phyloP scores from a whole-genome alignment of 345 rosid genomes.

The rapeseed (Brassica napus) region Da-Ae NC_063441.1:19460501-19461000 shows the following conservation, averaged over 20 bases:
- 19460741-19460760: not conserved
- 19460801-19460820: not conserved
- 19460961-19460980: not conserved
- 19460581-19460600: too few relatives aligned
- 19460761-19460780: too few relatives aligned
- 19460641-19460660: not conserved
- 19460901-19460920: not conserved
- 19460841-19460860: not conserved
- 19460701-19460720: not conserved
- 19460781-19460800: not conserved
- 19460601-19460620: not conserved
- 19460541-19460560: too few relatives aligned
- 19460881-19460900: not conserved
- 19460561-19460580: not conserved
- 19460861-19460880: not conserved
- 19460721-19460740: not conserved
- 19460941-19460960: not conserved
- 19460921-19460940: not conserved
- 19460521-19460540: too few relatives aligned
- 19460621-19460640: not conserved
- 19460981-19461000: not conserved
- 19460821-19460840: not conserved
- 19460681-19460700: not conserved
- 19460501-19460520: too few relatives aligned
- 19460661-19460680: not conserved